These are phyloP conservation scores for Nicotiana undulata DNA, from an alignment of 257 asterid species.

Conservation along the genomic window DNA sequence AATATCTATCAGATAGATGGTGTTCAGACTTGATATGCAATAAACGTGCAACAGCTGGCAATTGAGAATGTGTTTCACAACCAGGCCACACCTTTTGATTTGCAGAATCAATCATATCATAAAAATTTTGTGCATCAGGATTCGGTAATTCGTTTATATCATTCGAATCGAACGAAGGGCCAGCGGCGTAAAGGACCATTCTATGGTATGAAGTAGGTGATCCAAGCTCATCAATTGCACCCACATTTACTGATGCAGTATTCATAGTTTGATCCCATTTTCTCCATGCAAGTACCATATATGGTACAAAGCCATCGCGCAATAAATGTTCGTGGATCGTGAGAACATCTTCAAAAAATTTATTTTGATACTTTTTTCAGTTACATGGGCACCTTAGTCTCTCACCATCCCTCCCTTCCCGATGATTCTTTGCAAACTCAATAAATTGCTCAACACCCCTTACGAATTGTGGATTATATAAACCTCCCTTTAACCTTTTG, in stretches of 20 bases:
- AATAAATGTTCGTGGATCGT: neutral
- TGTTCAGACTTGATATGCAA: too few species aligned
- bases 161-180: neutral
- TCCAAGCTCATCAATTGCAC: neutral
- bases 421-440: neutral
- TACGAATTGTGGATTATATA: neutral
- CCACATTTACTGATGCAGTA: neutral
- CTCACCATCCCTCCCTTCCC: neutral
- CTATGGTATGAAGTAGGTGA: neutral
- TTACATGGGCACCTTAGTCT: neutral
- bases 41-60: too few species aligned
- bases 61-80: too few species aligned
- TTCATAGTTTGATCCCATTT: neutral
- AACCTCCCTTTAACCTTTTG: neutral
- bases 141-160: neutral
- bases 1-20: too few species aligned
- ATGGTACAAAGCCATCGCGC: neutral
- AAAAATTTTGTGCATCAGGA: neutral
- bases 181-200: neutral
- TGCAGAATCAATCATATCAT: neutral
- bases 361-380: neutral
- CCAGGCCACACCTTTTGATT: too few species aligned
- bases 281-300: neutral
- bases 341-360: neutral
- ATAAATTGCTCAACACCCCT: neutral